phyloP scores from a whole-genome alignment of 768 basidiomycete genomes.

The Kwoniella mangroviensis region DNA sequence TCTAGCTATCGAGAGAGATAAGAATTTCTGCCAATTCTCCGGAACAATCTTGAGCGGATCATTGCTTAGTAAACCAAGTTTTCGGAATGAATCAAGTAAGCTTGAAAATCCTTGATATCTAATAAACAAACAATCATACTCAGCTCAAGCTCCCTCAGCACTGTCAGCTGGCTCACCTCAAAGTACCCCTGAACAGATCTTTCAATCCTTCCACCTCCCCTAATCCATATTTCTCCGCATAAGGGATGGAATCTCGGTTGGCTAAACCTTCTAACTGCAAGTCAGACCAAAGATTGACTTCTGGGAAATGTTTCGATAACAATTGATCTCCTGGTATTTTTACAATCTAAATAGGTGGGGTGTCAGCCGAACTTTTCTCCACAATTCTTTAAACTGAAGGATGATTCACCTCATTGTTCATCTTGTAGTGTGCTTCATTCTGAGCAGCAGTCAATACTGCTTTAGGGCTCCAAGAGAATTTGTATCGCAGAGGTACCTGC shows the following conservation, averaged over 20 bases:
- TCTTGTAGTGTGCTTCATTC: constrained; percentile 71
- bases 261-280: constrained; percentile 80
- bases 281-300: constrained; percentile 69
- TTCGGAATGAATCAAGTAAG: constrained; percentile 73
- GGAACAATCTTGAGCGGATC: constrained; percentile 54
- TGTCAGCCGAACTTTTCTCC: constrained; percentile 1
- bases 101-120: constrained; percentile 84
- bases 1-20: constrained; percentile 11
- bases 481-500: constrained; percentile 78
- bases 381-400: constrained; percentile 8
- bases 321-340: constrained; percentile 65
- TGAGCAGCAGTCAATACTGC: constrained; percentile 81
- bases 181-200: constrained; percentile 80
- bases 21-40: constrained; percentile 60
- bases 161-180: constrained; percentile 64
- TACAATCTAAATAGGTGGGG: constrained; percentile 37
- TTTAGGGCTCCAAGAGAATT: constrained; percentile 90
- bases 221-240: constrained; percentile 70
- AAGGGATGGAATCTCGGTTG: constrained; percentile 79
- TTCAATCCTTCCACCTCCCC: constrained; percentile 60
- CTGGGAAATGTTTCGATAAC: constrained; percentile 66
- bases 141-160: neutral
- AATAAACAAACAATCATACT: neutral
- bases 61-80: constrained; percentile 70
- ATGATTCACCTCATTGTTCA: constrained; percentile 64